A percentile compares a stretch with the other conserved stretches of the same genome.
phyloP scores from a whole-genome alignment of 805 yeast genomes.

The Candida adriatica region DNA sequence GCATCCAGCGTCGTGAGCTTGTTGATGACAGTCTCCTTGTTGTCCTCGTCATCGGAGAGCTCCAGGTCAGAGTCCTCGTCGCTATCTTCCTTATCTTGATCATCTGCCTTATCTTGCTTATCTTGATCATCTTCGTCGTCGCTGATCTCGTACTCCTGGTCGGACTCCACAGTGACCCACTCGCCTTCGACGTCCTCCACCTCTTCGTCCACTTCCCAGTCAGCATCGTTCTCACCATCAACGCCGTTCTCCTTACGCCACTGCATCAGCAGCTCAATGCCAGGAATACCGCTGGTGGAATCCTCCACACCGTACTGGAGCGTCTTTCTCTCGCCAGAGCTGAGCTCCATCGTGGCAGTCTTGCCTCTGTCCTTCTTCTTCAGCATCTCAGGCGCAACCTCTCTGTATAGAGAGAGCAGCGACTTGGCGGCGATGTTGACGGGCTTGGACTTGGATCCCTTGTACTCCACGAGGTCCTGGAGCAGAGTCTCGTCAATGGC shows the following conservation, averaged over 20 bases:
- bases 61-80: constrained; percentile 49
- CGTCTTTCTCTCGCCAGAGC: constrained; percentile 48
- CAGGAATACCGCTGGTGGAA: constrained; percentile 71
- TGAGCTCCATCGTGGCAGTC: constrained; percentile 75
- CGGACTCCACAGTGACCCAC: constrained; percentile 88
- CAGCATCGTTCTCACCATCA: constrained; percentile 50
- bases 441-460: constrained; percentile 88
- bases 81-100: constrained; percentile 34
- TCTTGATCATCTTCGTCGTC: constrained; percentile 36
- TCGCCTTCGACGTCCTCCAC: constrained; percentile 72
- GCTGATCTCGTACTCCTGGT: constrained; percentile 60
- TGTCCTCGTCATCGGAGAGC: constrained; percentile 31
- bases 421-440: constrained; percentile 94
- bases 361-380: constrained; percentile 89
- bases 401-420: constrained; percentile 79
- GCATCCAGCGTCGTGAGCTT: constrained; percentile 31
- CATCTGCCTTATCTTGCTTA: too few relatives aligned
- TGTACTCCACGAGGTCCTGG: constrained; percentile 86
- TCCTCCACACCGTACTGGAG: constrained; percentile 69
- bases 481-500: constrained; percentile 84
- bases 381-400: constrained; percentile 95
- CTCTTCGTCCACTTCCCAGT: constrained; percentile 57
- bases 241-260: constrained; percentile 66
- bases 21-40: constrained; percentile 24
- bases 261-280: constrained; percentile 80